These are phyloP conservation scores for Graphilbum fragrans DNA, from an alignment of 2,329 filamentous ascomycete species.

Conservation along the genomic window DNA sequence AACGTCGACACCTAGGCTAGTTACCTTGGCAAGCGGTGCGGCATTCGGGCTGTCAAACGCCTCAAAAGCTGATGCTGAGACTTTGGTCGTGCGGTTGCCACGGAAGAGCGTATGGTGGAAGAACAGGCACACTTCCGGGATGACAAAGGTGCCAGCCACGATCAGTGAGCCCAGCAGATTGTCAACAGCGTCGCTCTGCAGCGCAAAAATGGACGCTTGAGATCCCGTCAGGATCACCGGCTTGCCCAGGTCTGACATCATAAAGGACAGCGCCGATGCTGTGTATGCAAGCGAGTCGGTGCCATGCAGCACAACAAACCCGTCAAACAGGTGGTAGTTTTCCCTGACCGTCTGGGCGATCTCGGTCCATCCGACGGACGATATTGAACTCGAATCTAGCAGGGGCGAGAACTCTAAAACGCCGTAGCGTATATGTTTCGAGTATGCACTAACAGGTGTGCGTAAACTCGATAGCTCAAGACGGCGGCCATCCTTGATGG, in stretches of 20 bases:
- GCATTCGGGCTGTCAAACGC: constrained; percentile 86
- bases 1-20: constrained; percentile 68
- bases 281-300: constrained; percentile 87
- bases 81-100: constrained; percentile 79
- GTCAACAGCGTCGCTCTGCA: constrained; percentile 85
- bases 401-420: constrained; percentile 76
- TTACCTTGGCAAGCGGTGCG: constrained; percentile 68
- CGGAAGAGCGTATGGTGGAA: constrained; percentile 87
- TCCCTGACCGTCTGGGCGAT: constrained; percentile 68
- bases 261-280: constrained; percentile 82
- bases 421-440: constrained; percentile 69
- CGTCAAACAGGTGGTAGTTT: constrained; percentile 83
- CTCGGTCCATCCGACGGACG: constrained; percentile 72
- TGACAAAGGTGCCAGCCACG: constrained; percentile 82
- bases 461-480: constrained; percentile 54
- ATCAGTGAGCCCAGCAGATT: constrained; percentile 82
- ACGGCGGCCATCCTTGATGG: constrained; percentile 35
- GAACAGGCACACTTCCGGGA: constrained; percentile 87
- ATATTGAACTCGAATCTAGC: constrained; percentile 83
- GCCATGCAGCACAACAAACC: constrained; percentile 82
- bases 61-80: constrained; percentile 74
- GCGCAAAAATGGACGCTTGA: constrained; percentile 76
- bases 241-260: constrained; percentile 84
- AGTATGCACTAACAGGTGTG: constrained; percentile 70
- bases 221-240: constrained; percentile 78